Evolutionary conservation across 768 basidiomycete species (phyloP).

Genomic region (Cystofilobasidium ferigula): DNA sequence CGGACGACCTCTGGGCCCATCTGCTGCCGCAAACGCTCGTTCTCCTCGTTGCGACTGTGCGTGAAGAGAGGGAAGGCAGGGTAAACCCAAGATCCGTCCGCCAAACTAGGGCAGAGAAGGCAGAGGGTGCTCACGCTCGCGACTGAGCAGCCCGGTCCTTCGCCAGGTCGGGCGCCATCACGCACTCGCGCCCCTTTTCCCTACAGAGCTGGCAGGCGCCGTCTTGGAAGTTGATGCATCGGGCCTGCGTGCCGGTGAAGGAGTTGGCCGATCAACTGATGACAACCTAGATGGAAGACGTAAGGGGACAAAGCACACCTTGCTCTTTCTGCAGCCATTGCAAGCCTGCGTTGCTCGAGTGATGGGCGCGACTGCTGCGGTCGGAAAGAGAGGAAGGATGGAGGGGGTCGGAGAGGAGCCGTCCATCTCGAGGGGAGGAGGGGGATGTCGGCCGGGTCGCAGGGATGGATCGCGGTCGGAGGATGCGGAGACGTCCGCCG

Average conservation of each 20-base stretch:
- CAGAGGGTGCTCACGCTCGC: background rate
- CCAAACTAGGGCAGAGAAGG: background rate
- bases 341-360: background rate
- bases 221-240: background rate
- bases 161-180: constrained; percentile 2
- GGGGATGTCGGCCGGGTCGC: background rate
- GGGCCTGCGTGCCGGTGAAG: background rate
- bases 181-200: background rate
- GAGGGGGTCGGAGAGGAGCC: background rate
- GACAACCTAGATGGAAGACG: too few species aligned
- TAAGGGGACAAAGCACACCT: background rate
- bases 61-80: background rate
- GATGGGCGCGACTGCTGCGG: background rate
- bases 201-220: background rate
- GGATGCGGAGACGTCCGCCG: too few species aligned
- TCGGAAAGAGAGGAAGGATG: background rate
- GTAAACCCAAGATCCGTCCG: background rate
- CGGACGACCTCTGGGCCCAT: background rate
- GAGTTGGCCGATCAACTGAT: background rate
- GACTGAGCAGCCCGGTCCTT: background rate
- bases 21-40: background rate
- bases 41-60: background rate
- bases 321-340: background rate
- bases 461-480: too few species aligned
- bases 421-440: background rate